phyloP scores from a whole-genome alignment of 441 rosid species.

The Brassica hybrid region DNA sequence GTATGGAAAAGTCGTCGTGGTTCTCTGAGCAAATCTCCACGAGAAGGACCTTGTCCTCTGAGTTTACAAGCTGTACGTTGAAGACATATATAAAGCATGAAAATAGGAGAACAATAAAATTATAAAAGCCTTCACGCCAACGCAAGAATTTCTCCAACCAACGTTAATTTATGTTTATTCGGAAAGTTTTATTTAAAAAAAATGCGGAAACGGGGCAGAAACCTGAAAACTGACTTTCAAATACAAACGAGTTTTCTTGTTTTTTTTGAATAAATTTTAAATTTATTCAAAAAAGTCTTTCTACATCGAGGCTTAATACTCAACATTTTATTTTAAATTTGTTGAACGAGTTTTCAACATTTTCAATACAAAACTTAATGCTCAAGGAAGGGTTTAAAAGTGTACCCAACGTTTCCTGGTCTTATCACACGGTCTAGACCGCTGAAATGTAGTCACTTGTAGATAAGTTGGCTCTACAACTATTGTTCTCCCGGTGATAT shows the following conservation, averaged over 20 bases:
- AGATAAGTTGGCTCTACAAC: slow-evolving; percentile 26
- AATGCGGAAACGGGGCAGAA: too few relatives aligned
- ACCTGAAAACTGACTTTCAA: too few relatives aligned
- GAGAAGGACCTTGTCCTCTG: slow-evolving; percentile 26
- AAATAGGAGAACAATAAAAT: neutral
- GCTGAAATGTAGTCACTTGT: slow-evolving; percentile 25
- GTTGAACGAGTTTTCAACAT: neutral
- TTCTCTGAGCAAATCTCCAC: slow-evolving; percentile 13
- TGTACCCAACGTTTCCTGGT: slow-evolving; percentile 33
- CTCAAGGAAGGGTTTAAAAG: neutral
- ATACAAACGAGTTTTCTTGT: too few relatives aligned
- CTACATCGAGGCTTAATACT: neutral
- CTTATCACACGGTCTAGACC: slow-evolving; percentile 15
- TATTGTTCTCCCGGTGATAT: slow-evolving; percentile 19
- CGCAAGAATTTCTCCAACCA: neutral
- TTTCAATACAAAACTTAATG: neutral
- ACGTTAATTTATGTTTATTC: too few relatives aligned
- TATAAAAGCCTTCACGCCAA: too few relatives aligned
- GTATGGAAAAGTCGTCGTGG: neutral
- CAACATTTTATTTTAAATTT: neutral
- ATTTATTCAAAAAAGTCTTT: too few relatives aligned
- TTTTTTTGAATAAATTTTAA: too few relatives aligned
- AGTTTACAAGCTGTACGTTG: slow-evolving; percentile 12
- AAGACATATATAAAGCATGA: neutral
- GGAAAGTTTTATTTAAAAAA: neutral